A percentile compares a stretch with the other conserved stretches of the same genome.
Conservation (phyloP, 139 green algal genomes). For the Closterium sp. region DNA sequence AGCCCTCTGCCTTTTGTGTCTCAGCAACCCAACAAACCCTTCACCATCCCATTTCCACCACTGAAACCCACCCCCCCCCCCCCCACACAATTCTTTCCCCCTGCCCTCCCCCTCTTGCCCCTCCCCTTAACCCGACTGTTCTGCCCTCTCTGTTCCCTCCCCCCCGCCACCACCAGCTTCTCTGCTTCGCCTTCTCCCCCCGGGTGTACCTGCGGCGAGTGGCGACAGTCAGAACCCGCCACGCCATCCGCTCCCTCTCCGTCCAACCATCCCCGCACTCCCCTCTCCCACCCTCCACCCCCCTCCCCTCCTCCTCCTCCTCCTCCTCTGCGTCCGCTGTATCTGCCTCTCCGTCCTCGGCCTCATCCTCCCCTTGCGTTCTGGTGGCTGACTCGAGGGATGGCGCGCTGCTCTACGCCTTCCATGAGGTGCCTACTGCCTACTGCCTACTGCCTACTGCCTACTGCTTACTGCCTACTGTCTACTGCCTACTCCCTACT, state of each 20-base stretch:
- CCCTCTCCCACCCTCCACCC: background rate
- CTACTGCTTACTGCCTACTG: no score
- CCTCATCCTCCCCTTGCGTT: background rate
- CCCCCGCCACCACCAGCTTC: background rate
- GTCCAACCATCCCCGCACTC: background rate
- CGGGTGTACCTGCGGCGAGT: background rate
- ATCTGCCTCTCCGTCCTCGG: background rate
- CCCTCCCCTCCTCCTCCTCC: background rate
- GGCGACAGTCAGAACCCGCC: background rate
- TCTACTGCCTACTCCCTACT: no score
- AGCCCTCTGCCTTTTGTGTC: background rate
- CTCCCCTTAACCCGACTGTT: no score
- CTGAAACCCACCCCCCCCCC: background rate
- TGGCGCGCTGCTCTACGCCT: background rate
- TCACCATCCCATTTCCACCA: no score
- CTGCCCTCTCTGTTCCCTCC: no score
- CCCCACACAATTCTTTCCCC: background rate
- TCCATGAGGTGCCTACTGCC: background rate
- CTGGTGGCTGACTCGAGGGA: background rate
- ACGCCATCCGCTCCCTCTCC: background rate
- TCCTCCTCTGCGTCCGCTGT: background rate
- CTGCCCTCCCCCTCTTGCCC: background rate
- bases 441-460: no score
- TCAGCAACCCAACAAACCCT: no score
- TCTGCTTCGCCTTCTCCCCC: background rate